phyloP scores from a whole-genome alignment of 495 filamentous ascomycete species.

The Parachaetomium inaequale region DNA sequence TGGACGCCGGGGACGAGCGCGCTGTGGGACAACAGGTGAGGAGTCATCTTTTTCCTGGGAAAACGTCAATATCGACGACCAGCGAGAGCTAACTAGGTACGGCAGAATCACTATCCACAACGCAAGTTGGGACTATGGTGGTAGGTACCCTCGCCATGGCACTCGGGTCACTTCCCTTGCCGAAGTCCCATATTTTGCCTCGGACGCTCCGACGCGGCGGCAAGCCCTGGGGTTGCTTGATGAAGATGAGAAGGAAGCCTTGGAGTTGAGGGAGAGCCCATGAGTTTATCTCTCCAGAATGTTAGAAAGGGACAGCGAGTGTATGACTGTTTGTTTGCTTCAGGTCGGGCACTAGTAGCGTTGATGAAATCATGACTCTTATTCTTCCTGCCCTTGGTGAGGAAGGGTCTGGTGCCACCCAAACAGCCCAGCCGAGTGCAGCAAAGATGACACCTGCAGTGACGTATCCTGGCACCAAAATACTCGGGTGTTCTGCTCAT shows the following conservation, averaged over 20 bases:
- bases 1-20: conserved; percentile 61
- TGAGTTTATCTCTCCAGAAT: too few species aligned
- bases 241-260: neutral
- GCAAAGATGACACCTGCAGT: too few species aligned
- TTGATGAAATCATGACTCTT: too few species aligned
- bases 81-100: neutral
- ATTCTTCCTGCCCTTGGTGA: too few species aligned
- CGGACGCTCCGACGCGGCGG: conserved; percentile 54
- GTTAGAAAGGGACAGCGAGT: too few species aligned
- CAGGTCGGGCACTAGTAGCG: too few species aligned
- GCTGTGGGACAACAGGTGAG: conserved; percentile 63
- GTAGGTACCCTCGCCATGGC: conserved; percentile 58
- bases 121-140: conserved; percentile 65
- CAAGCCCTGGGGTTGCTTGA: conserved; percentile 51
- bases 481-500: too few species aligned
- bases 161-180: conserved; percentile 62
- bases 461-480: too few species aligned
- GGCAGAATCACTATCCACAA: conserved; percentile 64
- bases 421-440: too few species aligned
- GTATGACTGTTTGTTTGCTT: neutral
- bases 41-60: neutral
- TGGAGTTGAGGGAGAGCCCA: neutral
- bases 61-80: too few species aligned
- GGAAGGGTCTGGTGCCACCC: too few species aligned
- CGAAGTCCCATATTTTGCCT: conserved; percentile 61